Base-by-base conservation (phyloP, 1,139 yeast genomes). In the Fermentozyma sake region DNA sequence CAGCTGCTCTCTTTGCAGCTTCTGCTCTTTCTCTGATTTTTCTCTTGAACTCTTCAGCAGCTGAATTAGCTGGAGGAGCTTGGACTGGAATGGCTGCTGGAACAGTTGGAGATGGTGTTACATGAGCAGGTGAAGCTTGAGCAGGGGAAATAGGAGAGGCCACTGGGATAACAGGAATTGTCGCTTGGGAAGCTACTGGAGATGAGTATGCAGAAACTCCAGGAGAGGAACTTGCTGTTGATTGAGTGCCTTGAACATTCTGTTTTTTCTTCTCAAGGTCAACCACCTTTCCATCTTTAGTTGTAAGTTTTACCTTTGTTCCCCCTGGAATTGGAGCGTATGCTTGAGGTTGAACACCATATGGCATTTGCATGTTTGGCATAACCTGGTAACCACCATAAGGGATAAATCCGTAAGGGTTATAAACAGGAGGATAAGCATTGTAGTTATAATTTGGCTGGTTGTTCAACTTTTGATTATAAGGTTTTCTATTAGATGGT, bases 281-380 rank as follows among this genome's bases (percentile, higher is more conserved):
- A 28, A 66, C 58, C 24, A 56, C 66, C 35, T 58, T 64, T n/a
- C 73, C 73, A 27, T 65, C 71, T 41, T 61, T 65, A 33, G 65
- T 68, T 28, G 72, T 64, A 35, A 67, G 55, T 39, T 56, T 64
- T 16, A 65, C 51, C 37, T 50, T 51, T 2, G 46, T 29, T 10
- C 38, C 24, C 9, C 31, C 30, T 4, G 51, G 39, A 8, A 34
- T 27, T 1, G 41, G 38, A 3, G 41, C 37, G 22, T 41, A 46
- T 16, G 33, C 41, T 22, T 33, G 38, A 15, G 37, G 36, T n/a
- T 30, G 31, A 17, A 38, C 38, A 21, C 39, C 27, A 34, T 41
- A 41, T 26, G 48, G 33, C 35, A 42, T 17, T 33, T 38, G 37
- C 43, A 42, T 38, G 28, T 35, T 33, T 4, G 43, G 43, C 37